Evolutionary conservation across 2,329 filamentous ascomycete species (phyloP).

Genomic region (Claviceps monticola): DNA sequence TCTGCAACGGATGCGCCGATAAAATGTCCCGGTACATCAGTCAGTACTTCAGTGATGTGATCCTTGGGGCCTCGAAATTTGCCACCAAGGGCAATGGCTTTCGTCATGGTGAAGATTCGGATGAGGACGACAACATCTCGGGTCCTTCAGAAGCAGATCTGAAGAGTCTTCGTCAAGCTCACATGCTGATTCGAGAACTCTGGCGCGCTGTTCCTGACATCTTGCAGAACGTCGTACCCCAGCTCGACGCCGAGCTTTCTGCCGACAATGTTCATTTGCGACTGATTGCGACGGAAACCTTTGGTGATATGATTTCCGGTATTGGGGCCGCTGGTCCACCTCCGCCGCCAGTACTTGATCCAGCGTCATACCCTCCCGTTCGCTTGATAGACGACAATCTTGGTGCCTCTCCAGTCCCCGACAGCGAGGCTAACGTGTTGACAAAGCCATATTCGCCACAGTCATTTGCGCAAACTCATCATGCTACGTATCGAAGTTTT

Average conservation of each 20-base stretch:
- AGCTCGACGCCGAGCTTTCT: constrained; percentile 81
- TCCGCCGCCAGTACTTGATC: constrained; percentile 57
- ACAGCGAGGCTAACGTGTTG: constrained; percentile 46
- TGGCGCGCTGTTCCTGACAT: constrained; percentile 87
- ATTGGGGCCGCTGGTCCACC: constrained; percentile 86
- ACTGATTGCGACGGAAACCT: constrained; percentile 77
- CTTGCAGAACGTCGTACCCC: constrained; percentile 83
- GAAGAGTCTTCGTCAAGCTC: constrained; percentile 77
- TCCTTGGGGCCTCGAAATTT: constrained; percentile 67
- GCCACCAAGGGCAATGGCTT: constrained; percentile 41
- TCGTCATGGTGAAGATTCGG: constrained; percentile 46
- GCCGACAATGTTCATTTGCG: constrained; percentile 82
- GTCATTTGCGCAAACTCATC: constrained; percentile 75
- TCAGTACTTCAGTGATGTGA: constrained; percentile 94
- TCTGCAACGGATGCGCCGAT: constrained; percentile 79
- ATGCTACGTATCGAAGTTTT: constrained; percentile 69
- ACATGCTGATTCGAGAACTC: constrained; percentile 76
- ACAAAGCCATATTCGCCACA: constrained; percentile 76
- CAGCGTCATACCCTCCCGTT: constrained; percentile 70
- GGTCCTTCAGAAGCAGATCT: constrained; percentile 73
- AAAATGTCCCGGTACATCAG: constrained; percentile 92
- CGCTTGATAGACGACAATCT: constrained; percentile 44
- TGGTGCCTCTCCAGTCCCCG: constrained; percentile 18
- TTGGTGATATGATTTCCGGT: constrained; percentile 88
- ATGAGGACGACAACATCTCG: constrained; percentile 43